Evolutionary conservation across 2,329 filamentous ascomycete species (phyloP).

Genomic region (Ophiosphaerella herpotricha): DNA sequence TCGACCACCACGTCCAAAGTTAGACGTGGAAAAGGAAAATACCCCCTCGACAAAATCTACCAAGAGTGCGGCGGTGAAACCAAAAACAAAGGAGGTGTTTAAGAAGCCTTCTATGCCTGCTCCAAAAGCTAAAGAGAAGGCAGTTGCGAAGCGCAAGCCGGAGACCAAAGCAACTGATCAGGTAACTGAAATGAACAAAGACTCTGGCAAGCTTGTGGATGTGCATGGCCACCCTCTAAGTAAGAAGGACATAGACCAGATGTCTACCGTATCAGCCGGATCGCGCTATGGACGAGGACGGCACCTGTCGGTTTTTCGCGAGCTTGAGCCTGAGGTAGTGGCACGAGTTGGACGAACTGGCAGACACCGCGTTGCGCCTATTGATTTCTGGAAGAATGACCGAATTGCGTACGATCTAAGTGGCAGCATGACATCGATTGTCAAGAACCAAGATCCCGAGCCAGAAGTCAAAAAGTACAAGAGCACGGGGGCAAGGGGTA

Average conservation of each 20-base stretch:
- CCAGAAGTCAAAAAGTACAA: conserved; percentile 39
- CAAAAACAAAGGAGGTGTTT: conserved; percentile 6
- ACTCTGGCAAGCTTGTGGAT: conserved; percentile 39
- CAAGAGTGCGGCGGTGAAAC: conserved; percentile 12
- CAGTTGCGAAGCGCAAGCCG: conserved; percentile 9
- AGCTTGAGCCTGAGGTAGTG: conserved; percentile 36
- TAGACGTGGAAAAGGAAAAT: conserved; percentile 16
- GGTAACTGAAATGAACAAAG: conserved; percentile 3
- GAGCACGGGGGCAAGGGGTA: conserved; percentile 29
- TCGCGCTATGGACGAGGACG: conserved; percentile 41
- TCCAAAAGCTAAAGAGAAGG: conserved; percentile 22
- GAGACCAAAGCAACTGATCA: conserved; percentile 11
- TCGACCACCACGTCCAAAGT: conserved; percentile 28
- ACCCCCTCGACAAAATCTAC: conserved; percentile 9
- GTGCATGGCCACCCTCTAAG: conserved; percentile 37
- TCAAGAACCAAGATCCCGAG: conserved; percentile 70
- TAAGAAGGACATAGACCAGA: conserved; percentile 39
- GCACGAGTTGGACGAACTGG: conserved; percentile 64
- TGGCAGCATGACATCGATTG: conserved; percentile 75
- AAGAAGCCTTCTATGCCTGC: conserved; percentile 8
- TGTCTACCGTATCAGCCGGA: conserved; percentile 37
- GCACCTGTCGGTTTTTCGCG: conserved; percentile 41
- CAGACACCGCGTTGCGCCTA: conserved; percentile 74
- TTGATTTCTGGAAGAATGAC: conserved; percentile 88
- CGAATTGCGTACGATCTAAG: conserved; percentile 70